Evolutionary conservation across 192 early-diverging fungal species (phyloP).

Genomic region (Linnemannia elongata): DNA sequence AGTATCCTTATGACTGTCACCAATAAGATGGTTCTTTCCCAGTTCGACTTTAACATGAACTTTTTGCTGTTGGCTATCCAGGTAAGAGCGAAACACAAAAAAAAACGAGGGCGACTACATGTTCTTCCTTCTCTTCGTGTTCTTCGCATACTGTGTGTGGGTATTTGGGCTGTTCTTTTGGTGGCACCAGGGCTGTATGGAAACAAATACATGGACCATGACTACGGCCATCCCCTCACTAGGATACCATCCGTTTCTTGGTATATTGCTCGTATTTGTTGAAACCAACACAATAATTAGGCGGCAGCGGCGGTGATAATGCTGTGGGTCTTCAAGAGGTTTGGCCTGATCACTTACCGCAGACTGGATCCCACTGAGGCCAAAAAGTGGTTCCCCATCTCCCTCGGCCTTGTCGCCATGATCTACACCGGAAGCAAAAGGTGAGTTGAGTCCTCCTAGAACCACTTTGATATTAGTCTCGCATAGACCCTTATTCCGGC

Average conservation of each 20-base stretch:
- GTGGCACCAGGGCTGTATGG: neutral
- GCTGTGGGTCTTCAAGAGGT: conserved; percentile 66
- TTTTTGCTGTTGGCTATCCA: conserved; percentile 86
- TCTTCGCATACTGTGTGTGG: neutral
- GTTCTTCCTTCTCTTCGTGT: neutral
- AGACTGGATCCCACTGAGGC: conserved; percentile 73
- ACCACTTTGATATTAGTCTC: no score
- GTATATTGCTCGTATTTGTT: neutral
- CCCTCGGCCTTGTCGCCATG: conserved; percentile 89
- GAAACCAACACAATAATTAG: conserved; percentile 18
- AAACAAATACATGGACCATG: neutral
- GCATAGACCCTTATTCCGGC: neutral
- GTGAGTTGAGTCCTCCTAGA: neutral
- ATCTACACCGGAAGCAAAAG: conserved; percentile 97
- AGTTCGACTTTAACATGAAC: conserved; percentile 88
- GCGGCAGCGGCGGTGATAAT: conserved; percentile 66
- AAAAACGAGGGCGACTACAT: no score
- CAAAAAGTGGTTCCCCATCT: conserved; percentile 88
- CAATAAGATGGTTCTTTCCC: conserved; percentile 88
- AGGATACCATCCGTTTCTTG: neutral
- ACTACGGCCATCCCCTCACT: neutral
- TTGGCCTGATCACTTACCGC: conserved; percentile 74
- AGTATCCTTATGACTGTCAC: conserved; percentile 93
- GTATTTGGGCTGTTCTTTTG: neutral
- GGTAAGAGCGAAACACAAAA: conserved; percentile 39